These are phyloP conservation scores for Plectosphaerella cucumerina DNA, from an alignment of 2,329 filamentous ascomycete species.

Conservation along the genomic window DNA sequence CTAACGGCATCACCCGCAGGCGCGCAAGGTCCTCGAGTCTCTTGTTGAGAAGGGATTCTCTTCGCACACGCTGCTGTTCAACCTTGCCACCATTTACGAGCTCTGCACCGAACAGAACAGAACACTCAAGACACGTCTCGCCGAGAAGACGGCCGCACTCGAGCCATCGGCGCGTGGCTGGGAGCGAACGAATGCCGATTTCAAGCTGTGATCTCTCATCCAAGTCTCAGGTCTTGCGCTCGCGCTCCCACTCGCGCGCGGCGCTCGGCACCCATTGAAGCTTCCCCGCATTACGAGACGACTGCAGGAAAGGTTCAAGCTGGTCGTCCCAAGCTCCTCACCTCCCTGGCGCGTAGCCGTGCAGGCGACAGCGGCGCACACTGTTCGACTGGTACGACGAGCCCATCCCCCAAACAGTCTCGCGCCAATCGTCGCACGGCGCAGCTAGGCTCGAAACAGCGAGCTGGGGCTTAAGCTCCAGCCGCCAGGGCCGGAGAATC, in stretches of 20 bases:
- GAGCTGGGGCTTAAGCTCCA: neutral
- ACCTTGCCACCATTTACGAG: constrained; percentile 87
- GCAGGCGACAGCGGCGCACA: neutral
- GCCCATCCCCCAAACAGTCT: neutral
- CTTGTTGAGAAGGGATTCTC: constrained; percentile 59
- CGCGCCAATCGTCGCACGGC: no score
- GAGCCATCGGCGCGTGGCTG: constrained; percentile 56
- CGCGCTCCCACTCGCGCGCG: neutral
- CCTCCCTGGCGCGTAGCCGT: neutral
- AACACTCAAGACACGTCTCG: constrained; percentile 65
- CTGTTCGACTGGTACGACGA: neutral
- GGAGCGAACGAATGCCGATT: constrained; percentile 69
- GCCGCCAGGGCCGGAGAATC: neutral
- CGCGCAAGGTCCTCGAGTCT: constrained; percentile 61
- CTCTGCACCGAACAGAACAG: constrained; percentile 76
- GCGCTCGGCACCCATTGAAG: neutral
- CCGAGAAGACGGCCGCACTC: constrained; percentile 62
- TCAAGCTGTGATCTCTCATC: constrained; percentile 56
- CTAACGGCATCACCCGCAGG: constrained; percentile 36
- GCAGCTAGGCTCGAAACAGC: no score
- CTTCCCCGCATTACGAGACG: neutral
- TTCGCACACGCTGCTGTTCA: constrained; percentile 82
- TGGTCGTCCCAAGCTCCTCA: neutral
- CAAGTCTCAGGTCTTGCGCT: neutral
- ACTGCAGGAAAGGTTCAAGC: neutral